These are phyloP conservation scores for Akebia trifoliata DNA, from an alignment of 164 flowering plant species.

Conservation along the genomic window DNA sequence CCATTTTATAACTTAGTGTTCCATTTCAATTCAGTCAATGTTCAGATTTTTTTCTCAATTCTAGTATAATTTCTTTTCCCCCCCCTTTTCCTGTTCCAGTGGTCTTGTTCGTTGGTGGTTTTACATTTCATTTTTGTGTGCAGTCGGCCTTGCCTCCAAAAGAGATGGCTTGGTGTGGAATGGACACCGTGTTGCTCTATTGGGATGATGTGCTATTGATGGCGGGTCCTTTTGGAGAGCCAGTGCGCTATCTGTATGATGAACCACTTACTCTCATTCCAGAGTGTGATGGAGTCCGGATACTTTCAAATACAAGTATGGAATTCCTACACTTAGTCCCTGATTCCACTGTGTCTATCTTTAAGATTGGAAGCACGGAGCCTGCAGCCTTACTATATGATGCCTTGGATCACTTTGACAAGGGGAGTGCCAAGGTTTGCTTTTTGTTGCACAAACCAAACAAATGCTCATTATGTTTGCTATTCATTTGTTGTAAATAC, in stretches of 20 bases:
- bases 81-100: background rate
- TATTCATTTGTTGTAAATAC: background rate
- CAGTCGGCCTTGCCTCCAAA: constrained; percentile 95
- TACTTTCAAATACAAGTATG: constrained; percentile 84
- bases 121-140: constrained; percentile 10
- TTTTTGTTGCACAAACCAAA: background rate
- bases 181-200: constrained; percentile 82
- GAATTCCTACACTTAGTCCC: constrained; percentile 93
- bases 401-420: constrained; percentile 96
- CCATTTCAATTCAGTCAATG: too few species aligned
- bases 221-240: constrained; percentile 88
- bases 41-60: background rate
- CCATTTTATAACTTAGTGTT: too few species aligned
- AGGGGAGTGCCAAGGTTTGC: constrained; percentile 87
- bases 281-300: constrained; percentile 95
- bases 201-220: constrained; percentile 95
- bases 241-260: constrained; percentile 80
- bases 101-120: background rate
- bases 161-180: constrained; percentile 96
- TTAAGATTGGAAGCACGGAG: constrained; percentile 87
- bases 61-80: background rate
- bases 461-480: background rate
- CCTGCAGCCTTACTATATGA: constrained; percentile 91
- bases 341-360: constrained; percentile 87
- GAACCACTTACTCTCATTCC: constrained; percentile 86